Evolutionary conservation across 129 eudicot genomes (phyloP).

Genomic region (Artemisia annua): DNA sequence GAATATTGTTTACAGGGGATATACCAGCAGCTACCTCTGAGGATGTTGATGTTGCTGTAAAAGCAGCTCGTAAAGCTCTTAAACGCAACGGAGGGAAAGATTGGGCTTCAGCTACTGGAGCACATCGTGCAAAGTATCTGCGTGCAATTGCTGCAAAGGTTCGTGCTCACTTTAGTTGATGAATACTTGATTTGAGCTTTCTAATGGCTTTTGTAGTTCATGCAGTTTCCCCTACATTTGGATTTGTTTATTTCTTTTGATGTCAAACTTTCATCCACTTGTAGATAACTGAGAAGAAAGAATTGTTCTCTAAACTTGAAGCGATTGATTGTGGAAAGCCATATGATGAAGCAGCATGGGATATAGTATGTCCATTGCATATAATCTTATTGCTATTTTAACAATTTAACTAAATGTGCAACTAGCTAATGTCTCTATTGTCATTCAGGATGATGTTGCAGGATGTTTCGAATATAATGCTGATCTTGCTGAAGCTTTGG

Average conservation of each 20-base stretch:
- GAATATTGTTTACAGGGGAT: slow-evolving; percentile 57
- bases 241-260: no score
- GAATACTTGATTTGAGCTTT: neutral
- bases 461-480: slow-evolving; percentile 95
- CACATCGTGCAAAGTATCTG: slow-evolving; percentile 90
- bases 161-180: neutral
- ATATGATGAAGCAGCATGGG: slow-evolving; percentile 92
- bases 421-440: slow-evolving; percentile 18
- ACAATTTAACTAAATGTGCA: neutral
- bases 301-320: slow-evolving; percentile 68
- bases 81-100: slow-evolving; percentile 71
- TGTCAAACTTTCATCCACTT: slow-evolving; percentile 8
- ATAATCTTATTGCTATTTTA: neutral
- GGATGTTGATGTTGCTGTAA: slow-evolving; percentile 86
- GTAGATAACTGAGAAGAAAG: slow-evolving; percentile 77
- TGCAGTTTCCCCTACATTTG: neutral
- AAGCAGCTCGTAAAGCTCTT: slow-evolving; percentile 84
- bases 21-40: slow-evolving; percentile 94
- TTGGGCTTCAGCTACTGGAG: slow-evolving; percentile 89
- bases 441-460: slow-evolving; percentile 89
- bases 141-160: slow-evolving; percentile 99
- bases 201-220: neutral
- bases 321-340: slow-evolving; percentile 92
- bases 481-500: slow-evolving; percentile 92
- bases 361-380: slow-evolving; percentile 57